Evolutionary conservation across 2,329 filamentous ascomycete genomes (phyloP).

Genomic region (Fusarium globosum): DNA sequence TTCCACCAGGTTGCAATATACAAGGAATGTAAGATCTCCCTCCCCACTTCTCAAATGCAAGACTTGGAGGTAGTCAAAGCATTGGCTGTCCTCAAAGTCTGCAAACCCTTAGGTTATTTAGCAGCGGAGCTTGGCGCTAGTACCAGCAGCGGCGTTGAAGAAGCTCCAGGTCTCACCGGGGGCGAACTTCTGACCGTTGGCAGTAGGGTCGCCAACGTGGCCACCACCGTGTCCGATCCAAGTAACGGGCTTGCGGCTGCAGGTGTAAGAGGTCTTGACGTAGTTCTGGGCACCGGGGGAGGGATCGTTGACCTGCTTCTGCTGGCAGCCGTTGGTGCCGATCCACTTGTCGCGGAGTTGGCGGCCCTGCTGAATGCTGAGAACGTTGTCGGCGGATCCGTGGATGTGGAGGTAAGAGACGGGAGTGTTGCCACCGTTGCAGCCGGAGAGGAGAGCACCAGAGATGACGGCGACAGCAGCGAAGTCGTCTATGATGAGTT

Average conservation of each 20-base stretch:
- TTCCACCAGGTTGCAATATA: slow-evolving; percentile 3
- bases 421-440: slow-evolving; percentile 51
- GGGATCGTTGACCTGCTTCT: slow-evolving; percentile 41
- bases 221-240: slow-evolving; percentile 47
- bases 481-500: slow-evolving; percentile 39
- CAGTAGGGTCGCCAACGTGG: slow-evolving; percentile 39
- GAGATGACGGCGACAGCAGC: slow-evolving; percentile 53
- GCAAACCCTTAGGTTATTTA: background rate
- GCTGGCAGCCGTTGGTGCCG: slow-evolving; percentile 51
- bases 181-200: slow-evolving; percentile 33
- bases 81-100: fast-evolving
- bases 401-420: slow-evolving; percentile 55
- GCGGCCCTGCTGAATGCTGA: slow-evolving; percentile 50
- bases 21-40: slow-evolving; percentile 2
- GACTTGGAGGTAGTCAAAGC: background rate
- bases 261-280: slow-evolving; percentile 46
- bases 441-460: slow-evolving; percentile 50
- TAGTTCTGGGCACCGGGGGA: slow-evolving; percentile 25
- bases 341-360: slow-evolving; percentile 53
- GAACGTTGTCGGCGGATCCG: slow-evolving; percentile 51
- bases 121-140: slow-evolving; percentile 3
- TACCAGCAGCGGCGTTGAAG: slow-evolving; percentile 34
- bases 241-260: slow-evolving; percentile 44
- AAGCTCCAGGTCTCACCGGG: slow-evolving; percentile 42
- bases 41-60: background rate